Conservation (phyloP, 208 protist species). For the Wallacemonas sp. region DNA sequence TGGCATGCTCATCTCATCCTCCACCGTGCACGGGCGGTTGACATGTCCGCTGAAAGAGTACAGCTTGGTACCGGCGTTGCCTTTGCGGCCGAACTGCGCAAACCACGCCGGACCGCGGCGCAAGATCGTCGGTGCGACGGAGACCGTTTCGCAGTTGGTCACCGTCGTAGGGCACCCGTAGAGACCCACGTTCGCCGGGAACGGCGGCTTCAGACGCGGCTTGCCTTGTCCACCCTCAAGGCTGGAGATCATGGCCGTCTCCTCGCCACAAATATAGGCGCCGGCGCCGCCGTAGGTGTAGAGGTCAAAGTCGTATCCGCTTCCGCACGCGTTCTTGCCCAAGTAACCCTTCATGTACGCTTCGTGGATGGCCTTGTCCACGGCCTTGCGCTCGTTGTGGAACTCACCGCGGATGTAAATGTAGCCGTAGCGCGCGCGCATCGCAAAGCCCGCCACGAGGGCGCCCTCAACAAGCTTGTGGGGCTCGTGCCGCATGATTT, state of each 20-base stretch:
- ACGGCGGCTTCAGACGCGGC: conserved; percentile 98
- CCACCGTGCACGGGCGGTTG: conserved; percentile 98
- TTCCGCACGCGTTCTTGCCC: conserved; percentile 97
- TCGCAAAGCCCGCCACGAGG: conserved; percentile 96
- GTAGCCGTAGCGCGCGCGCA: conserved; percentile 96
- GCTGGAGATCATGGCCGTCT: conserved; percentile 97
- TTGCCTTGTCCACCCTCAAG: conserved; percentile 97
- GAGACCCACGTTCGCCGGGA: conserved; percentile 98
- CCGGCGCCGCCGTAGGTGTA: conserved; percentile 97
- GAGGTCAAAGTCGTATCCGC: conserved; percentile 98
- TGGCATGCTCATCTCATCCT: conserved; percentile 99
- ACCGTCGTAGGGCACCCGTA: conserved; percentile 99
- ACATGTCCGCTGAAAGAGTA: conserved; percentile 98
- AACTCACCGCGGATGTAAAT: conserved; percentile 99
- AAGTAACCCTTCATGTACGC: conserved; percentile 95
- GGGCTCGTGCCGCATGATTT: conserved; percentile 99
- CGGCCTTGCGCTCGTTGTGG: conserved; percentile 93
- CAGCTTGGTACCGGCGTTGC: conserved; percentile 98
- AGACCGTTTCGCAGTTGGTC: conserved; percentile 99
- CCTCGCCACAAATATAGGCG: conserved; percentile 99
- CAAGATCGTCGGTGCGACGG: conserved; percentile 96
- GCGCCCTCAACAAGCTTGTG: conserved; percentile 99
- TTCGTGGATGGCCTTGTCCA: conserved; percentile 96
- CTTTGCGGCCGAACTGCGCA: conserved; percentile 94
- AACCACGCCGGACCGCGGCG: conserved; percentile 95